A percentile compares a stretch with the other conserved stretches of the same genome.
Evolutionary conservation across 805 yeast genomes (phyloP).

Genomic region (Lipomyces starkeyi): DNA sequence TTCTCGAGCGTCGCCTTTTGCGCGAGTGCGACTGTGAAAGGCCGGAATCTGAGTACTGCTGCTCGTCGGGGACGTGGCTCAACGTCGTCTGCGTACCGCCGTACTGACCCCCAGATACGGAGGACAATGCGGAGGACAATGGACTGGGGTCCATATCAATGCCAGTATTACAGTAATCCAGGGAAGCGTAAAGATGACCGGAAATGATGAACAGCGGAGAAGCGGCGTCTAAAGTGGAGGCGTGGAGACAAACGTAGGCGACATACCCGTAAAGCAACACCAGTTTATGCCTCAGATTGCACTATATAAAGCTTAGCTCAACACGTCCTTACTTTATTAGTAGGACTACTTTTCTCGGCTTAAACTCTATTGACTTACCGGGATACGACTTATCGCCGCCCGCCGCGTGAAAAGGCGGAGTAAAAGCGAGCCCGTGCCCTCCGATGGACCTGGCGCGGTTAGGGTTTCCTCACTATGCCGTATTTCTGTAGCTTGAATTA

Average conservation of each 20-base stretch:
- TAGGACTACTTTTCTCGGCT: background rate
- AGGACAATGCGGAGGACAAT: background rate
- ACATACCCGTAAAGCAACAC: background rate
- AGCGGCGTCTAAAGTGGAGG: background rate
- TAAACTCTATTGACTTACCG: background rate
- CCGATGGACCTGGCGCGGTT: too few relatives aligned
- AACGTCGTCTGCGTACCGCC: background rate
- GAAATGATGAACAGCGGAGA: background rate
- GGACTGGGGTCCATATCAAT: background rate
- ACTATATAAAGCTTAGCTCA: too few relatives aligned
- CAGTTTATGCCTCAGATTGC: background rate
- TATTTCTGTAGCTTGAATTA: too few relatives aligned
- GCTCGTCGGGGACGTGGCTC: background rate
- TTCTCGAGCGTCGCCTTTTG: constrained; percentile 40
- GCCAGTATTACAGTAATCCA: background rate
- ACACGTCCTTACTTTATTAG: background rate
- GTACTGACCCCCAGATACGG: background rate
- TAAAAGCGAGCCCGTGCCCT: background rate
- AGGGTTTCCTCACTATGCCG: too few relatives aligned
- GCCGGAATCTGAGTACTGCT: background rate
- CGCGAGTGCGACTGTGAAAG: background rate
- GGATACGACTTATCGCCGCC: background rate
- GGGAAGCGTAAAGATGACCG: background rate
- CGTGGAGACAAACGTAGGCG: background rate
- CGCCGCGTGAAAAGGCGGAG: background rate